These are phyloP conservation scores for Suillus paluster DNA, from an alignment of 768 basidiomycete species.

Conservation along the genomic window DNA sequence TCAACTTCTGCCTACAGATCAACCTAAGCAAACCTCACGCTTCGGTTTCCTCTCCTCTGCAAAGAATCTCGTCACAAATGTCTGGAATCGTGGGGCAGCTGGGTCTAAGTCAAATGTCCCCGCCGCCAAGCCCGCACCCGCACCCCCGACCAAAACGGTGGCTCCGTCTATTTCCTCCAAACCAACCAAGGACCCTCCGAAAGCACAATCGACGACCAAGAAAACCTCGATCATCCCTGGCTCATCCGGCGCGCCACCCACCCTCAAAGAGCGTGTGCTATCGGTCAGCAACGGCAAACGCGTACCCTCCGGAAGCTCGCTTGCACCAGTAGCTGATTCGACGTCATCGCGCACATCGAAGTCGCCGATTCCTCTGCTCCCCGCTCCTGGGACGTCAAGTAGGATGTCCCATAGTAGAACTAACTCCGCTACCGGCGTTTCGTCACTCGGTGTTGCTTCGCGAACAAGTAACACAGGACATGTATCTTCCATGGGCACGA, in stretches of 20 bases:
- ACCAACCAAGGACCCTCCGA: constrained; percentile 16
- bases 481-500: constrained; percentile 35
- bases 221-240: constrained; percentile 24
- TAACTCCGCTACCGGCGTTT: constrained; percentile 30
- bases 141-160: constrained; percentile 5
- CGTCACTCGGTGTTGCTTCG: constrained; percentile 44
- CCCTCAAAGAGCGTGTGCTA: not conserved
- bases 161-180: constrained; percentile 5
- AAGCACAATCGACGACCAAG: constrained; percentile 17
- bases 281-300: constrained; percentile 20
- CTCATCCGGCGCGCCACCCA: constrained; percentile 25
- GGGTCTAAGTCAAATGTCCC: constrained; percentile 35
- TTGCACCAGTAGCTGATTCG: constrained; percentile 17
- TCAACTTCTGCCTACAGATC: constrained; percentile 35
- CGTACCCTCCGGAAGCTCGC: constrained; percentile 21
- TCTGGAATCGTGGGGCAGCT: constrained; percentile 65
- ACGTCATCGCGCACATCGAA: constrained; percentile 22
- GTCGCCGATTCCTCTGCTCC: constrained; percentile 25
- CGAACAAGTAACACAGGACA: constrained; percentile 22
- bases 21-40: constrained; percentile 47
- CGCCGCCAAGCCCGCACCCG: constrained; percentile 29
- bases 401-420: constrained; percentile 19
- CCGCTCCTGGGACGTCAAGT: constrained; percentile 17
- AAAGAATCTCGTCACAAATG: constrained; percentile 71
- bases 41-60: constrained; percentile 75